Base-by-base conservation (phyloP, 768 basidiomycete species). In the Mycena rebaudengoi region DNA sequence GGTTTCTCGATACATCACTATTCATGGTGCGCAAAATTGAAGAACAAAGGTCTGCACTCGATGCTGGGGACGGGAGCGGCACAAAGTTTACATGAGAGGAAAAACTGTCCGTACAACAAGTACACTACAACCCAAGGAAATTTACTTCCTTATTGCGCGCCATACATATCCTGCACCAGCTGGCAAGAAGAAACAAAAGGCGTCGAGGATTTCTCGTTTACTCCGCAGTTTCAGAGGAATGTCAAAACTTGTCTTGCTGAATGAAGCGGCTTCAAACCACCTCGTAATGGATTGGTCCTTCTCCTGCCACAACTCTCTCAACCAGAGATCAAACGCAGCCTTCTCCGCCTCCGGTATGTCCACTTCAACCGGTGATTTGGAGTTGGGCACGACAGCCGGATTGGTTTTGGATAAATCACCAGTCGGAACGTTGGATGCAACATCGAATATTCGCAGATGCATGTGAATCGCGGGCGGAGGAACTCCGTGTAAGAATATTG, bases 381-480 rank as follows among this genome's bases (percentile, higher is more conserved):
- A 65, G 44, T 70, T 71, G 37, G 62, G 71, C 52, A 76, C 69
- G 54, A 58, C 73, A 52, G 60, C 57, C 33, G 77, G 78, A 71
- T 76, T 73, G 20, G 75, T 76, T 25, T 73, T 66, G 33, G 85
- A 75, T 58, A 88, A 60, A 73, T 89, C 81, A 26, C 91, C 91
- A 56, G 94, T 88, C 5, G 94, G 94, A 12, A 95, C 81, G 30
- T 87, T 85, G 23, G 73, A 74, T 16, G 82, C 78, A 14, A 94
- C 91, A 64, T 91, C 81, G 73, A 92, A 94, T 67, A 91, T 78
- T 46, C 94, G 88, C 40, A 99, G 74, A 74, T 99, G 97, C 70
- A 98, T 84, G 77, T 97, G 93, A 35, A 99, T 84, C 8, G 82
- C 79, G 0, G 96, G 97, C 2, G 97, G 96, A 4, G 96, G 84